Conservation (phyloP, 176 grass and related monocot genomes). For the Canna indica region DNA sequence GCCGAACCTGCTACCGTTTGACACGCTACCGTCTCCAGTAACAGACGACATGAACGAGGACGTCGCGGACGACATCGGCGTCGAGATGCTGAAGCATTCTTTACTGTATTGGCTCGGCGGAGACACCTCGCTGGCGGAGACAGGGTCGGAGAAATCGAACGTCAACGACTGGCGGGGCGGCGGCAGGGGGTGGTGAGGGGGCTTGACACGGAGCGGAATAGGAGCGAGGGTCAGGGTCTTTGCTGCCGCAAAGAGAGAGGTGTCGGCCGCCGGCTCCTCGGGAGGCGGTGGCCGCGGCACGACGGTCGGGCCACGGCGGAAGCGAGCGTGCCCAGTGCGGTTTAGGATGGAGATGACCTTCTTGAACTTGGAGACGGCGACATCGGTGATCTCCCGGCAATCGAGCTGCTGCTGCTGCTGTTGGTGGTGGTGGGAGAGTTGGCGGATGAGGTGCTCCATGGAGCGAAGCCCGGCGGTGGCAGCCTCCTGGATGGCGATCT, state of each 20-base stretch:
- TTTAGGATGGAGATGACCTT: conserved; percentile 23
- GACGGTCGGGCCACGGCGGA: conserved; percentile 6
- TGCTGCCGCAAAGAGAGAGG: background rate
- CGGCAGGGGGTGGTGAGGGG: background rate
- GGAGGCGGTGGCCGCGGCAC: background rate
- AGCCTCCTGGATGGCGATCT: conserved; percentile 20
- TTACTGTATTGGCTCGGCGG: background rate
- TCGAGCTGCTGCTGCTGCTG: conserved; percentile 2
- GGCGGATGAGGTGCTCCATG: conserved; percentile 8
- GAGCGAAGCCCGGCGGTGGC: conserved; percentile 4
- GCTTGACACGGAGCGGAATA: conserved; percentile 6
- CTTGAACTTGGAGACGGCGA: conserved; percentile 21
- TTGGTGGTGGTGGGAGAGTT: conserved; percentile 1
- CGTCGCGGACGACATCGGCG: conserved; percentile 8
- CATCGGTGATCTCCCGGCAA: conserved; percentile 12
- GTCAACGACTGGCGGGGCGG: background rate
- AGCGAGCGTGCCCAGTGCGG: conserved; percentile 20
- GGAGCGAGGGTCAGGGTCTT: conserved; percentile 2
- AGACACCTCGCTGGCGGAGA: background rate
- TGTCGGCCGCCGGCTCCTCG: background rate
- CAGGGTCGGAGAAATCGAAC: conserved; percentile 1
- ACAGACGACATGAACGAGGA: conserved; percentile 19
- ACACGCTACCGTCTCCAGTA: conserved; percentile 17
- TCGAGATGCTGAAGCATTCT: conserved; percentile 16
- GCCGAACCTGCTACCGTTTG: conserved; percentile 6